These are phyloP conservation scores for Pleurotus salmoneostramineus DNA, from an alignment of 768 basidiomycete species.

Conservation along the genomic window DNA sequence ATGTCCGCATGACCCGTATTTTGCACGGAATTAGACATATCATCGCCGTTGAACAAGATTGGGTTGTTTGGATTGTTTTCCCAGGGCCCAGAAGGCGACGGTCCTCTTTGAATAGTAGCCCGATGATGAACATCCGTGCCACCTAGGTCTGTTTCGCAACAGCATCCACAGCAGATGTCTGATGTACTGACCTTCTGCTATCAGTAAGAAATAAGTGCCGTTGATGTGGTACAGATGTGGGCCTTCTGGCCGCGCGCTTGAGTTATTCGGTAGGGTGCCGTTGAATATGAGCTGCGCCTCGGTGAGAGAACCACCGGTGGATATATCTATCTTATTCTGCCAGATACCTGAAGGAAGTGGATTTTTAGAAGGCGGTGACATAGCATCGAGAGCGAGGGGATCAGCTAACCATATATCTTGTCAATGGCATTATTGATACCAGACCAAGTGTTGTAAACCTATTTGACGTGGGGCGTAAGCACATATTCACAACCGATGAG, in stretches of 20 bases:
- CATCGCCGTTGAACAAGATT: slow-evolving; percentile 33
- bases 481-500: background rate
- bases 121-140: slow-evolving; percentile 30
- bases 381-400: background rate
- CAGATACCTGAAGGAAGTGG: slow-evolving; percentile 25
- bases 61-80: slow-evolving; percentile 35
- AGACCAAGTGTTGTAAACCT: slow-evolving; percentile 34
- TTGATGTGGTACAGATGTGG: slow-evolving; percentile 36
- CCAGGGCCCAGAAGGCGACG: slow-evolving; percentile 35
- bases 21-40: slow-evolving; percentile 29
- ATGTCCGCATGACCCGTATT: slow-evolving; percentile 35
- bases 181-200: slow-evolving; percentile 28
- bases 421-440: slow-evolving; percentile 34
- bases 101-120: slow-evolving; percentile 32
- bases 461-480: no score
- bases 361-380: background rate
- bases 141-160: slow-evolving; percentile 15
- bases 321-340: slow-evolving; percentile 34
- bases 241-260: slow-evolving; percentile 34
- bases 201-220: slow-evolving; percentile 34
- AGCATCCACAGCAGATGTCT: background rate
- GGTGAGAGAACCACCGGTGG: slow-evolving; percentile 31
- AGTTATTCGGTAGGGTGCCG: slow-evolving; percentile 31
- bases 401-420: slow-evolving; percentile 31
- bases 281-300: slow-evolving; percentile 30